Base-by-base conservation (phyloP, 192 early-diverging fungal species). In the Mortierella hygrophila region DNA sequence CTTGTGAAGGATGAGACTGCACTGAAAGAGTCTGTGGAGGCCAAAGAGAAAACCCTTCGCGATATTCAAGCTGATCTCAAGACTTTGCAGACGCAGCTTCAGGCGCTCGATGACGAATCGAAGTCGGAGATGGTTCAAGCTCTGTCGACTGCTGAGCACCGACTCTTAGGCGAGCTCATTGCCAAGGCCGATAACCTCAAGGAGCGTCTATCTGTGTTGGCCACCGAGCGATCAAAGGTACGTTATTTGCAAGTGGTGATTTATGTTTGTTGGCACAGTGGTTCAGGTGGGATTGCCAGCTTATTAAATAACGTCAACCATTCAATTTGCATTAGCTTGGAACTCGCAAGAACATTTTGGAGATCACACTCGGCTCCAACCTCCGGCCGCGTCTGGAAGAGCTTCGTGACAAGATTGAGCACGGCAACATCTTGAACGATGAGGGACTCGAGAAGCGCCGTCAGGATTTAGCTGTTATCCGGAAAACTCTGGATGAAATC, bases 351-450 rank as follows among this genome's bases (percentile, higher is more conserved):
- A 94, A 92, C 57, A 90, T 93, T 23, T 76, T 98, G 16, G 93
- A 95, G 78, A 94, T 93, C 82, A 93, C 95, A 82, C 87, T 98
- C 44, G 86, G 91, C 0, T 90, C 93, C 23, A 95, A 96, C 41
- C 88, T 98, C 75, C 83, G 90, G 40, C 91, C 94, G 68, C 88
- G 93, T 46, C 84, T 93, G 26, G 92, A 96, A 44, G 96, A 95
- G 57, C 82, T 96, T 46, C 78, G 90, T n/a, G 82, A 82, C 71
- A 92, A 95, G 76, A 90, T 95, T 63, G 92, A 94, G 60, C 87
- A 77, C 26, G 76, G 90, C 49, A 81, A 89, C 0, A 76, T 72
- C 6, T 85, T 89, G 15, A 90, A 80, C 37, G 92, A 92, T 35
- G 89, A 89, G 37, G 90, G 81, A 73, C 89, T 82, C 40, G 57